Evolutionary conservation across 1,284 basidiomycete species (phyloP), one percentile per base, ranked within the genome.

Genomic region (Ceratobasidium sp.): DNA sequence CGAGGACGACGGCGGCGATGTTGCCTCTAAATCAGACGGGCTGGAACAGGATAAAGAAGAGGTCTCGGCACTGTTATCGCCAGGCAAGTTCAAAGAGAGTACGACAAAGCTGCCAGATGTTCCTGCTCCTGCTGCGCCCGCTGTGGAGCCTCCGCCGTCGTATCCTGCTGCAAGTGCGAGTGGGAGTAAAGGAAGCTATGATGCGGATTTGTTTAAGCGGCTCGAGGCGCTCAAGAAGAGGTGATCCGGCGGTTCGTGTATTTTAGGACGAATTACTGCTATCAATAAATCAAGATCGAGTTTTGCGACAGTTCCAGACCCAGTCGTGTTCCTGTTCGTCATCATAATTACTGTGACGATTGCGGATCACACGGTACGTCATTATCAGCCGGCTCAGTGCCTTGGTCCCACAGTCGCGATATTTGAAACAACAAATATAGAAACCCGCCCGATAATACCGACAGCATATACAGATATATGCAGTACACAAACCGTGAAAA

Each of bases 181-280:
- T 29, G 37, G 14, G 8, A 39, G 34, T 39, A 68, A 54, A 19
- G 49, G 29, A 4, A 56, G 51, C 9, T 46, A 58, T 14, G 66
- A 71, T 43, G 66, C 53, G 11, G 66, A 71, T 19, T 49, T 71
- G 54, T 58, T 59, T n/a, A 71, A 59, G 54, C 31, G 66, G 54
- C 24, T 71, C 54, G 54, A 71, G 54, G 49, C 53, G 9, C 34
- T 71, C 29, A 71, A 71, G 66, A 58, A 53, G 66, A 71, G 54
- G 54, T 71, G 37, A 71, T 48, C 24, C 8, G n/a, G 14, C 53
- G 24, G 29, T 16, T 22, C 2, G 22, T 51, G 22, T 51, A 51
- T 22, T 51, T 22, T 51, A 22, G 49, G 49, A 13, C 9, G 43
- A n/a, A 46, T 34, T 6, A 6, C 31, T 34, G 31, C 31, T 34